Conservation (phyloP, 176 grass and related monocot species). For the Calamus simplicifolius region DNA sequence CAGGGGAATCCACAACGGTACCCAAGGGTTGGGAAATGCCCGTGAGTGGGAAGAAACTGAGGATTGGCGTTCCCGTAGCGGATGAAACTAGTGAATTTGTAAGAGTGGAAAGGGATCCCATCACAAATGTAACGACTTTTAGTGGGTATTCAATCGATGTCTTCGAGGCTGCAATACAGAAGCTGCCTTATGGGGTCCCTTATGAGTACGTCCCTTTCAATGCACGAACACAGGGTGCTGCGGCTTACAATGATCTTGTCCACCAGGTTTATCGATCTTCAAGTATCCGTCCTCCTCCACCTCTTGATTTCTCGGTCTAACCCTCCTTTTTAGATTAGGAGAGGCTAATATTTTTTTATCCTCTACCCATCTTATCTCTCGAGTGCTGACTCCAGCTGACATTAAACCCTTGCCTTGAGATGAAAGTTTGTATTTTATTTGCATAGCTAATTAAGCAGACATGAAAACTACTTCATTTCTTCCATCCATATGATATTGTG, state of each 20-base stretch:
- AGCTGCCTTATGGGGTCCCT: neutral
- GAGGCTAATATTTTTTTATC: no score
- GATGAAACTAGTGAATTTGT: slow-evolving; percentile 35
- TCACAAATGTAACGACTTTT: slow-evolving; percentile 13
- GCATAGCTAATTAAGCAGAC: no score
- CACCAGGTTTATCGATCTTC: slow-evolving; percentile 17
- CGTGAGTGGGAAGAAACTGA: slow-evolving; percentile 20
- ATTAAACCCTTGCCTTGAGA: no score
- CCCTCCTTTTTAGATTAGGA: no score
- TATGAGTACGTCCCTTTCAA: slow-evolving; percentile 1
- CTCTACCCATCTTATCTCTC: no score
- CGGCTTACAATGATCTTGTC: neutral
- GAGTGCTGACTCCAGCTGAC: no score
- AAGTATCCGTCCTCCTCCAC: neutral
- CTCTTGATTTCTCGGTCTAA: no score
- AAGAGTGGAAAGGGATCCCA: slow-evolving; percentile 27
- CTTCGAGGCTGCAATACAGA: neutral
- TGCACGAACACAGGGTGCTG: neutral
- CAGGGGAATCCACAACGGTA: slow-evolving; percentile 18
- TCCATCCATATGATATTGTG: no score
- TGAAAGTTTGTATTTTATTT: no score
- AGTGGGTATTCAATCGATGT: slow-evolving; percentile 2
- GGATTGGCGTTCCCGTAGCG: slow-evolving; percentile 27
- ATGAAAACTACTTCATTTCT: no score
- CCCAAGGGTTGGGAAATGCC: slow-evolving; percentile 48